These are phyloP conservation scores for Leccinum imitatum DNA, from an alignment of 768 basidiomycete species.

Conservation along the genomic window DNA sequence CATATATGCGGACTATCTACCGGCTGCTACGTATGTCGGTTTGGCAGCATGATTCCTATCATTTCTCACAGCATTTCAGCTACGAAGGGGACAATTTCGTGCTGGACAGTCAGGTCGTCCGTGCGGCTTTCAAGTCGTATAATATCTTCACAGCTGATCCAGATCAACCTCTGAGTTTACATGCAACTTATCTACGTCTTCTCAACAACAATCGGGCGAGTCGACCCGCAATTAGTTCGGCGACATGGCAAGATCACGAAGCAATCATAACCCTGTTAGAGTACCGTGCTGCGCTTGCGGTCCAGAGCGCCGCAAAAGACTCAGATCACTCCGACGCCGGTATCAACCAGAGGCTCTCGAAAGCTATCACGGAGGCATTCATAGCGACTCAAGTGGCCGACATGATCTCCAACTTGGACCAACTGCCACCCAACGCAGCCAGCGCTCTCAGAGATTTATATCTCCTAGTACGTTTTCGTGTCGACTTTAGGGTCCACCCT, in stretches of 20 bases:
- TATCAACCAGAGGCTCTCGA: constrained; percentile 55
- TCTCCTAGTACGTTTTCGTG: constrained; percentile 27
- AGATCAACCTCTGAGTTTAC: constrained; percentile 10
- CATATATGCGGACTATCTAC: constrained; percentile 64
- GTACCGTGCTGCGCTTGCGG: constrained; percentile 62
- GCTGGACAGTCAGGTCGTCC: constrained; percentile 71
- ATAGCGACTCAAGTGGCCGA: constrained; percentile 54
- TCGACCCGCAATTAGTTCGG: constrained; percentile 19
- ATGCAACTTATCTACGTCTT: constrained; percentile 51
- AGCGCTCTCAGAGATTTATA: constrained; percentile 21
- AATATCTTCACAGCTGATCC: constrained; percentile 39
- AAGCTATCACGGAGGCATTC: constrained; percentile 68
- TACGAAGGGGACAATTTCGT: constrained; percentile 83
- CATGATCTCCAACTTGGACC: constrained; percentile 39
- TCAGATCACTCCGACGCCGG: constrained; percentile 49
- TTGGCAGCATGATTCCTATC: neutral
- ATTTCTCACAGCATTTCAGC: constrained; percentile 31
- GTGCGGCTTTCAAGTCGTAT: constrained; percentile 65
- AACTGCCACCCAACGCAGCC: constrained; percentile 18
- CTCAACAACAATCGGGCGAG: constrained; percentile 31
- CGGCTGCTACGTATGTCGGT: constrained; percentile 55
- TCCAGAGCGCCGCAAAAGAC: constrained; percentile 40
- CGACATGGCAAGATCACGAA: constrained; percentile 39
- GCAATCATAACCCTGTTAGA: constrained; percentile 53
- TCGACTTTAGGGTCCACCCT: neutral